Evolutionary conservation across 78 protist genomes (phyloP).

Genomic region (Creolimax fragrantissima): DNA sequence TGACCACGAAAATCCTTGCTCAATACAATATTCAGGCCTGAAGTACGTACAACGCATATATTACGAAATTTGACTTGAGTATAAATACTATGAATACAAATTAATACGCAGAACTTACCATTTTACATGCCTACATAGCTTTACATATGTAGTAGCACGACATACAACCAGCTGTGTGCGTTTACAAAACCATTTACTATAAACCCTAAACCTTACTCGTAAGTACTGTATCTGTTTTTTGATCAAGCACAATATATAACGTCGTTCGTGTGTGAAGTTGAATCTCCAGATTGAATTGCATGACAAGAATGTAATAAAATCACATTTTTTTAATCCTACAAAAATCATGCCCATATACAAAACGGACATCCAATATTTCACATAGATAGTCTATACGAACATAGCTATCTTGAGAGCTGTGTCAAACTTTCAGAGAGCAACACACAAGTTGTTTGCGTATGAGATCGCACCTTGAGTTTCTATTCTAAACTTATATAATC

Average conservation of each 20-base stretch:
- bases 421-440: not conserved
- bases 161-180: not conserved
- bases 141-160: not conserved
- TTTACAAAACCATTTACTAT: not conserved
- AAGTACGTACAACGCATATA: not conserved
- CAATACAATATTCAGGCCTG: not conserved
- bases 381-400: not conserved
- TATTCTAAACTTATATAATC: too few relatives aligned
- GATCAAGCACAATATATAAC: too few relatives aligned
- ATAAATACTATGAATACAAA: not conserved
- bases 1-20: not conserved
- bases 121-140: not conserved
- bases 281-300: too few relatives aligned
- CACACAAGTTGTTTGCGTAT: not conserved
- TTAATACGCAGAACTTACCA: not conserved
- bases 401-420: not conserved
- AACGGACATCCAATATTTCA: not conserved
- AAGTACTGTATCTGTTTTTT: too few relatives aligned
- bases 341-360: not conserved
- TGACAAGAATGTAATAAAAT: too few relatives aligned
- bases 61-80: not conserved
- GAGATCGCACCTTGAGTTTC: too few relatives aligned
- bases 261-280: too few relatives aligned
- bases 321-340: too few relatives aligned
- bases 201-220: too few relatives aligned